Evolutionary conservation across 2,329 filamentous ascomycete species (phyloP).

Genomic region (Domatiomyces catenatus): DNA sequence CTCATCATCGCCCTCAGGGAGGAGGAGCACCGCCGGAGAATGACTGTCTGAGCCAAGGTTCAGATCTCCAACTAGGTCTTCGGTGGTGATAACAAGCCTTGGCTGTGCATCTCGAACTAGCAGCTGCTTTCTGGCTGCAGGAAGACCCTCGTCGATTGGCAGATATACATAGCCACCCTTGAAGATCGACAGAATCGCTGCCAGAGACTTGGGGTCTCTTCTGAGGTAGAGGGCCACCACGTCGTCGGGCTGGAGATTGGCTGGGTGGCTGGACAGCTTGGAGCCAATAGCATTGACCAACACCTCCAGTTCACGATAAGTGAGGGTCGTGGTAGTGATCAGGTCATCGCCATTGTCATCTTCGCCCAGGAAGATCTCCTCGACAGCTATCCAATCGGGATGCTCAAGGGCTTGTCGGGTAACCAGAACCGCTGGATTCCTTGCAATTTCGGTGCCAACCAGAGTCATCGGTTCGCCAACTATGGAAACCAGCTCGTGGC

Average conservation of each 20-base stretch:
- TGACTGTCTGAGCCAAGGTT: conserved; percentile 18
- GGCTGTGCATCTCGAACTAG: no score
- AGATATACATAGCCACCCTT: conserved; percentile 23
- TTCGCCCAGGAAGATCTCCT: conserved; percentile 17
- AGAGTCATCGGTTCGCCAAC: conserved; percentile 6
- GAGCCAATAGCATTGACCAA: conserved; percentile 18
- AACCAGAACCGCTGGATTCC: conserved; percentile 20
- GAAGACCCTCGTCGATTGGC: conserved; percentile 22
- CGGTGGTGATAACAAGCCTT: no score
- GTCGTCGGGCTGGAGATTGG: conserved; percentile 6
- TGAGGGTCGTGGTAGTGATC: conserved; percentile 13
- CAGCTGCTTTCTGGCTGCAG: conserved; percentile 19
- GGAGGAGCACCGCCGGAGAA: no score
- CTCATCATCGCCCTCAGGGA: no score
- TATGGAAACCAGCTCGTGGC: conserved; percentile 17
- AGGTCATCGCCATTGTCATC: conserved; percentile 13
- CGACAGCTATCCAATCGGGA: conserved; percentile 20
- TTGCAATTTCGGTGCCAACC: conserved; percentile 11
- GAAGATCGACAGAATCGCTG: conserved; percentile 21
- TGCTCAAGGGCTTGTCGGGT: conserved; percentile 17
- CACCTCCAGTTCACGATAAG: conserved; percentile 17
- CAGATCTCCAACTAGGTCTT: no score
- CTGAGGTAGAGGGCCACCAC: conserved; percentile 21
- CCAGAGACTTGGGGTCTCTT: conserved; percentile 18
- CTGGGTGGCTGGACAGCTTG: conserved; percentile 11